Base-by-base conservation (phyloP, 116 monocot genomes). In the Phalaenopsis hybrid region DNA sequence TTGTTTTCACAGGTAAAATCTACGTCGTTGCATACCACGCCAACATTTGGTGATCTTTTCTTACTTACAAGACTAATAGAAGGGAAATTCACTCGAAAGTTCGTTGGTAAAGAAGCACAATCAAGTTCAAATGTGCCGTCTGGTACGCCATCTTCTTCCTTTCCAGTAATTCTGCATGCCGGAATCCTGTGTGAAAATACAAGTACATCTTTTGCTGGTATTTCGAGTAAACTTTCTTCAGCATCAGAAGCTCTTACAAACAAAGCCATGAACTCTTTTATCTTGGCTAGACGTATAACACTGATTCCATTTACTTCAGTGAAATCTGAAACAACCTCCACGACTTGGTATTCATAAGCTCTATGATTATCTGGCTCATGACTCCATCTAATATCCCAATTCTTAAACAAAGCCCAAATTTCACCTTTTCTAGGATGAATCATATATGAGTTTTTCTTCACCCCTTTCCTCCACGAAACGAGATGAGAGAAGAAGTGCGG, bases 121-220 rank as follows among this genome's bases (percentile, higher is more conserved):
- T 98, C 97, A 50, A 94, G 90, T 73, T 98, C 97, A 55, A 92
- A 87, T 74, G 79, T 89, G 77, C 92, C 94, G 79, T 78, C 55
- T 6, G 90, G 91, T 77, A 93, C n/a, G 21, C 83, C 90, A 57
- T 90, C 79, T 57, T 82, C 91, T 85, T 95, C 92, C 70, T 69
- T 82, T 77, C 87, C 91, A 61, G 74, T 78, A 78, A 92, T 51
- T 84, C 87, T 94, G 70, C 87, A 88, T 77, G 86, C 83, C 76
- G 93, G 97, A 68, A 96, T 74, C 80, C 63, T 82, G 69, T 94
- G 94, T 8, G 94, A 97, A 86, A 97, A 97, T 25, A 84, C 81
- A n/a, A 91, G 89, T 16, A 88, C 70, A 79, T 91, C 91, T 34
- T 33, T 63, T 5, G 80, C 80, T 78, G 84, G 87, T 81, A 96